Conservation (phyloP, 306 rosid species). For the Crotalaria pallida region DNA sequence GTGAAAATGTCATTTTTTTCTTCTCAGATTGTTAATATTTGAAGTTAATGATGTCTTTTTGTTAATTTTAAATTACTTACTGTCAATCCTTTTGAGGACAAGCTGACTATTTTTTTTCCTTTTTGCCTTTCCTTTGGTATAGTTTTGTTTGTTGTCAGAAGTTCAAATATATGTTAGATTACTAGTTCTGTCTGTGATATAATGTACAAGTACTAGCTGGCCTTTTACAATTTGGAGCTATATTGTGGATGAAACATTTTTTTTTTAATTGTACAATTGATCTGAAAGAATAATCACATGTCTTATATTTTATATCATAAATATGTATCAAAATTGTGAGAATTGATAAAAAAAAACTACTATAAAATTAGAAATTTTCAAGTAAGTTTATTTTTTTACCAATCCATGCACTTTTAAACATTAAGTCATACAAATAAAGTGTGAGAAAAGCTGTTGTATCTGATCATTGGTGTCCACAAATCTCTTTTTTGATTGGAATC, state of each 20-base stretch:
- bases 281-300: no score
- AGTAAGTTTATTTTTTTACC: no score
- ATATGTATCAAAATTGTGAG: no score
- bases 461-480: slow-evolving; percentile 6
- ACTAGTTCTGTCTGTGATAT: not conserved
- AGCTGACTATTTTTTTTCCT: slow-evolving; percentile 9
- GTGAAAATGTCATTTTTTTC: not conserved
- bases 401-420: no score
- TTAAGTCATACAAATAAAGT: no score
- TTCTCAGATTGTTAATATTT: slow-evolving; percentile 14
- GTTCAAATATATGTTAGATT: not conserved
- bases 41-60: not conserved
- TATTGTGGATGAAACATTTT: slow-evolving; percentile 14
- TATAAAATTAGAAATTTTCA: no score
- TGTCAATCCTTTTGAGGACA: slow-evolving; percentile 19
- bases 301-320: no score
- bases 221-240: slow-evolving; percentile 4
- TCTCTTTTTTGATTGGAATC: slow-evolving; percentile 21
- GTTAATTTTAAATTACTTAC: not conserved
- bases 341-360: no score
- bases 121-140: not conserved
- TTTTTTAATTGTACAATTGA: slow-evolving; percentile 24
- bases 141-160: not conserved
- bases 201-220: not conserved
- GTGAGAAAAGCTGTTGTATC: no score